A percentile compares a stretch with the other conserved stretches of the same genome.
These are phyloP conservation scores for Ilyonectria destructans DNA, from an alignment of 2,329 filamentous ascomycete genomes.

Conservation along the genomic window DNA sequence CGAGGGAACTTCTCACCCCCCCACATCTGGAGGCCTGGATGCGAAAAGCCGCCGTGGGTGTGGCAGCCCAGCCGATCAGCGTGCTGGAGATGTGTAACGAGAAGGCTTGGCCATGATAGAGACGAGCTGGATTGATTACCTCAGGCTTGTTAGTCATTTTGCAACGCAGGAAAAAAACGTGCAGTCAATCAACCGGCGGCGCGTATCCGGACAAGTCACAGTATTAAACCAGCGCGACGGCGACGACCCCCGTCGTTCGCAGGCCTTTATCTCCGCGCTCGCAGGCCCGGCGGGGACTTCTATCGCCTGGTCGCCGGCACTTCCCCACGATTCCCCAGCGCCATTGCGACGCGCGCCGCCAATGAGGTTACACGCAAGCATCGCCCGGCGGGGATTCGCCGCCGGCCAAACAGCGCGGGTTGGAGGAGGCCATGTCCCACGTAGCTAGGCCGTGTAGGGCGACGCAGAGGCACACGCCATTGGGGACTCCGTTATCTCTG, in stretches of 20 bases:
- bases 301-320: background rate
- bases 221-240: background rate
- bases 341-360: background rate
- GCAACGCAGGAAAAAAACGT: background rate
- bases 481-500: constrained; percentile 7
- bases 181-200: background rate
- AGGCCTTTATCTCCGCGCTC: background rate
- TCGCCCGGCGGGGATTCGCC: constrained; percentile 5
- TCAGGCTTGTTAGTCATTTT: constrained; percentile 4
- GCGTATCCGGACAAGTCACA: background rate
- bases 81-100: background rate
- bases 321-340: constrained; percentile 13
- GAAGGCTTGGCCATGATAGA: background rate
- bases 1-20: background rate
- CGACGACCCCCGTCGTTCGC: background rate
- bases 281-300: background rate
- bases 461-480: background rate
- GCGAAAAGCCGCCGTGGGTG: background rate
- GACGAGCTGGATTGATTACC: background rate
- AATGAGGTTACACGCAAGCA: constrained; percentile 1
- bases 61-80: background rate
- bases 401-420: background rate
- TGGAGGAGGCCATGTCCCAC: background rate
- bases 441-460: background rate
- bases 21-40: background rate